These are phyloP conservation scores for Verticillium alfalfae DNA, from an alignment of 2,329 filamentous ascomycete species.

Conservation along the genomic window DNA sequence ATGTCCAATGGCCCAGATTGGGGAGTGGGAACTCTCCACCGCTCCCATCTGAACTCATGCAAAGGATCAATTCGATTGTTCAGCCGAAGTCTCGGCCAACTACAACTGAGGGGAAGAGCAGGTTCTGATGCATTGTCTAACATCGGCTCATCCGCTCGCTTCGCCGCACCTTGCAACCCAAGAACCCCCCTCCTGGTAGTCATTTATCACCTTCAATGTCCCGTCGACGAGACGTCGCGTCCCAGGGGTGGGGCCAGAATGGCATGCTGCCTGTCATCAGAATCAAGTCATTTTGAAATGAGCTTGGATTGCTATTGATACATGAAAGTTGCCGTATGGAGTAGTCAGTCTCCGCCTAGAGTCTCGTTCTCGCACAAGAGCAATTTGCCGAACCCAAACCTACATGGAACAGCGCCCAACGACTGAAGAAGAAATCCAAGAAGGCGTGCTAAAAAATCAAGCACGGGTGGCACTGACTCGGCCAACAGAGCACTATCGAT, in stretches of 20 bases:
- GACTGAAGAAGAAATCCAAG: background rate
- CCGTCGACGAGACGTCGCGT: background rate
- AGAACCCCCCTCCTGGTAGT: background rate
- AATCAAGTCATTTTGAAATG: background rate
- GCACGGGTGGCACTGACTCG: background rate
- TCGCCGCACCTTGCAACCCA: background rate
- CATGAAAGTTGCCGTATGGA: background rate
- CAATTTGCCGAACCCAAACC: background rate
- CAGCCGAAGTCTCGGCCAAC: no score
- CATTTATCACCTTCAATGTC: background rate
- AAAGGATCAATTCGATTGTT: background rate
- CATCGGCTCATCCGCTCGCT: background rate
- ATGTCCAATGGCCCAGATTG: background rate
- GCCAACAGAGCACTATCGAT: background rate
- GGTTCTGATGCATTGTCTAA: background rate
- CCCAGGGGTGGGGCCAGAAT: background rate
- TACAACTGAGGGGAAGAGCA: background rate
- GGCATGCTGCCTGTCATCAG: background rate
- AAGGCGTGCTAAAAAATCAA: background rate
- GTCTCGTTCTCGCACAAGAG: background rate
- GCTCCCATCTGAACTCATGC: background rate
- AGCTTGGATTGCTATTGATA: background rate
- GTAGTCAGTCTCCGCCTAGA: background rate
- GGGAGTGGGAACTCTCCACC: background rate
- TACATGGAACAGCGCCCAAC: background rate